Percentiles rank a stretch among this genome's conserved stretches.
phyloP scores from a whole-genome alignment of 2,329 filamentous ascomycete genomes.

The Stromatinia cepivora region DNA sequence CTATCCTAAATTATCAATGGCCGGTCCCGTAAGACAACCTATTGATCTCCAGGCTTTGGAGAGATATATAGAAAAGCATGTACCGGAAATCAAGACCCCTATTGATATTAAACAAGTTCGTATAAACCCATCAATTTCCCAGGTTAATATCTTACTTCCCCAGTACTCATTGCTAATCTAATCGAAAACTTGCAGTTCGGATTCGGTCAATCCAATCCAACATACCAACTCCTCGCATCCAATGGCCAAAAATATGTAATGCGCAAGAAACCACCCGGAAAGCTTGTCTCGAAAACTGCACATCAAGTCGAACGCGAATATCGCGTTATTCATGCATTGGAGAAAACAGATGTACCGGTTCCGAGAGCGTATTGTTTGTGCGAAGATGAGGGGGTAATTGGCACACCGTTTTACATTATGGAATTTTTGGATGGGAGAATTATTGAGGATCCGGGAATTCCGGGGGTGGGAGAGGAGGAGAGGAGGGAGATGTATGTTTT shows the following conservation, averaged over 20 bases:
- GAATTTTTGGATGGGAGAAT: conserved; percentile 91
- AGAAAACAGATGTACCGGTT: conserved; percentile 78
- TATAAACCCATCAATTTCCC: not conserved
- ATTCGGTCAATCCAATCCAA: conserved; percentile 96
- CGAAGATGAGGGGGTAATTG: conserved; percentile 76
- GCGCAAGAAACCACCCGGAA: conserved; percentile 97
- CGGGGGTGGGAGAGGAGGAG: conserved; percentile 66
- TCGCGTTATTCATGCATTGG: conserved; percentile 81
- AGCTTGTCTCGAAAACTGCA: conserved; percentile 87
- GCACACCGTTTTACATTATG: conserved; percentile 97
- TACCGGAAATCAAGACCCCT: conserved; percentile 81
- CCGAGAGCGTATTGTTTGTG: conserved; percentile 83
- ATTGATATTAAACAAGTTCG: conserved; percentile 86
- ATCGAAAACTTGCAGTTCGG: conserved; percentile 66
- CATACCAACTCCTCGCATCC: conserved; percentile 81
- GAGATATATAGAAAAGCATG: conserved; percentile 72
- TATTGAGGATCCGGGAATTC: conserved; percentile 84
- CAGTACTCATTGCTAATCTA: conserved; percentile 8
- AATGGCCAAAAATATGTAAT: conserved; percentile 76
- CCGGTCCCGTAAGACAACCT: conserved; percentile 83
- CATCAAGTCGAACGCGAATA: conserved; percentile 97
- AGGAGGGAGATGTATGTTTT: conserved; percentile 65
- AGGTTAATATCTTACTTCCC: not conserved
- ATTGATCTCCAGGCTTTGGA: conserved; percentile 81
- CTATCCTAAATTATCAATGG: conserved; percentile 56